Evolutionary conservation across 2,329 filamentous ascomycete species (phyloP).

Genomic region (Zelopaecilomyces penicillatus): DNA sequence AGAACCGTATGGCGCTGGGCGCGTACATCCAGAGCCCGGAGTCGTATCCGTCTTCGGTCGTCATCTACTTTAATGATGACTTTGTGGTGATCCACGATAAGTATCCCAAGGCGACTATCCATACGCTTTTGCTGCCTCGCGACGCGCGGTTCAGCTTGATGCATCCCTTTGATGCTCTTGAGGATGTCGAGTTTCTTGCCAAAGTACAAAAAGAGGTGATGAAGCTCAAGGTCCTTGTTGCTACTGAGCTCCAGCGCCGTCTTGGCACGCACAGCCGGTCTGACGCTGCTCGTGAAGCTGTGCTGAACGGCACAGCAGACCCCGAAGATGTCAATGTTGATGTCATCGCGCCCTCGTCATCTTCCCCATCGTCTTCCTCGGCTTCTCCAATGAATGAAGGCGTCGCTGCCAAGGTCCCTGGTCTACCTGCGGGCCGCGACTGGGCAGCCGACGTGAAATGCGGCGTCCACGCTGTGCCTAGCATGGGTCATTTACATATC

Average conservation of each 20-base stretch:
- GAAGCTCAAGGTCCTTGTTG: constrained; percentile 57
- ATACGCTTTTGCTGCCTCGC: constrained; percentile 81
- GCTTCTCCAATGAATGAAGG: neutral
- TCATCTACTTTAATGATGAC: constrained; percentile 58
- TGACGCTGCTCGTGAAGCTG: constrained; percentile 58
- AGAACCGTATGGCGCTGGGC: constrained; percentile 53
- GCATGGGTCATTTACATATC: constrained; percentile 86
- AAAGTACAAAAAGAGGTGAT: constrained; percentile 52
- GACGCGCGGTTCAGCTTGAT: constrained; percentile 48
- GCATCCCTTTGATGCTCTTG: constrained; percentile 72
- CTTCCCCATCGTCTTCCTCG: neutral
- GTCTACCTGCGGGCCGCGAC: constrained; percentile 64
- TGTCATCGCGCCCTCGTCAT: neutral
- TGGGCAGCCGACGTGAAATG: constrained; percentile 67
- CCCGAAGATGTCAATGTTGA: constrained; percentile 15
- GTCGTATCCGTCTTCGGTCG: constrained; percentile 48
- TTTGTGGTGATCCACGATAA: constrained; percentile 74
- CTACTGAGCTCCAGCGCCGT: constrained; percentile 62
- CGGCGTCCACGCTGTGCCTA: constrained; percentile 80
- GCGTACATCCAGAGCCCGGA: constrained; percentile 58
- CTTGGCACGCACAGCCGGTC: constrained; percentile 55
- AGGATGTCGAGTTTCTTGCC: constrained; percentile 59
- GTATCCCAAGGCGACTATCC: constrained; percentile 78
- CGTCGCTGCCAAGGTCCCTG: constrained; percentile 1
- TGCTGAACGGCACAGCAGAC: constrained; percentile 51